Conservation (phyloP, 352 stramenopile species). For the Phytophthora gonapodyides region DNA sequence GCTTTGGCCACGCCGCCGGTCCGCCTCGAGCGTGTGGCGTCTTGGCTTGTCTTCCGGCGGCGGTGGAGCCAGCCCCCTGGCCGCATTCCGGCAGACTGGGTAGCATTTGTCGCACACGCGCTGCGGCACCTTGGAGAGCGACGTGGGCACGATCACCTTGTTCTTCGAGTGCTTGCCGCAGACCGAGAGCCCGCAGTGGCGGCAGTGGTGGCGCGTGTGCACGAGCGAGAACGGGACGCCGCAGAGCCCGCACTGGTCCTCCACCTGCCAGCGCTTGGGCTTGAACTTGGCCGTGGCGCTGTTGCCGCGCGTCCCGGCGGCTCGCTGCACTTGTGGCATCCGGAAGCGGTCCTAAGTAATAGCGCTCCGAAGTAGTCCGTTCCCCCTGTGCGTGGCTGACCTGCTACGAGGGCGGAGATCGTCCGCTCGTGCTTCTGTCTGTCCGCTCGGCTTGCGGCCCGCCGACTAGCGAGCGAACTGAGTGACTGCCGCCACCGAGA, state of each 20-base stretch:
- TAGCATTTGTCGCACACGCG: constrained; percentile 80
- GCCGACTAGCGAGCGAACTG: constrained; percentile 37
- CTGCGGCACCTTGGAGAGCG: constrained; percentile 65
- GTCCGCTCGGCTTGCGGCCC: constrained; percentile 12
- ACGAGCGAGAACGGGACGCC: constrained; percentile 59
- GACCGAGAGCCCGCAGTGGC: constrained; percentile 74
- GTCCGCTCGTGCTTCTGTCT: constrained; percentile 8
- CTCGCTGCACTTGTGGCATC: constrained; percentile 30
- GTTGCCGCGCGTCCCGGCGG: constrained; percentile 37
- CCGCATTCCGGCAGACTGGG: constrained; percentile 43
- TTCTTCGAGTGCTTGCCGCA: constrained; percentile 76
- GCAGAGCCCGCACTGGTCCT: constrained; percentile 66
- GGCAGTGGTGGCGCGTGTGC: constrained; percentile 78
- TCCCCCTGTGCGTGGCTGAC: background rate
- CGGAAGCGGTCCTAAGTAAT: too few species aligned
- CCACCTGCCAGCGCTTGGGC: constrained; percentile 66
- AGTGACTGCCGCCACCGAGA: constrained; percentile 11
- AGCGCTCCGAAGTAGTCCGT: background rate
- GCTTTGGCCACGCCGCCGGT: constrained; percentile 15
- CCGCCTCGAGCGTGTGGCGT: constrained; percentile 30
- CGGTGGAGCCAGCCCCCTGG: constrained; percentile 18
- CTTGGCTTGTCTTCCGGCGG: constrained; percentile 22
- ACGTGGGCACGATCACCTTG: constrained; percentile 67
- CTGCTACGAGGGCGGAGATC: background rate
- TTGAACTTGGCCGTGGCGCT: constrained; percentile 57